These are phyloP conservation scores for Botrytis medusae DNA, from an alignment of 2,329 filamentous ascomycete species.

Conservation along the genomic window DNA sequence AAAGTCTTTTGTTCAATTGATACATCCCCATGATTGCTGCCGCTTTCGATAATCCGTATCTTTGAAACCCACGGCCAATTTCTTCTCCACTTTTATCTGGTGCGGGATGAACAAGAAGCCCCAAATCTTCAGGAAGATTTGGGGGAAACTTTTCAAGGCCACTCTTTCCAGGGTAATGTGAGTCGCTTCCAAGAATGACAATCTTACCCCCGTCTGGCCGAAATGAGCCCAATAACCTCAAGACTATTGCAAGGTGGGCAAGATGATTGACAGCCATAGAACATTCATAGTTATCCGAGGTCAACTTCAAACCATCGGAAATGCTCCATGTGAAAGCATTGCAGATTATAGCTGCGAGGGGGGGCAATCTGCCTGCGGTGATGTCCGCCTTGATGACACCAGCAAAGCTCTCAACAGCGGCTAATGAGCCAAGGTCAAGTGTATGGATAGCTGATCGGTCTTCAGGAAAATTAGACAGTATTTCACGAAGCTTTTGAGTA, in stretches of 20 bases:
- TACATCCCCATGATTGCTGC: conserved; percentile 7
- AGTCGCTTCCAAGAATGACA: conserved; percentile 33
- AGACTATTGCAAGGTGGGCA: conserved; percentile 42
- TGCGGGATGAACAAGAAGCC: background rate
- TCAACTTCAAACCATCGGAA: conserved; percentile 38
- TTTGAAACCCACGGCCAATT: conserved; percentile 9
- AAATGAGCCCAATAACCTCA: conserved; percentile 41
- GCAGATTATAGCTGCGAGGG: conserved; percentile 42
- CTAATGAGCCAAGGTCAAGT: conserved; percentile 43
- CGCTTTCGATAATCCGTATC: conserved; percentile 1
- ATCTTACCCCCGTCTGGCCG: conserved; percentile 32
- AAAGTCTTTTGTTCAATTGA: conserved; percentile 4
- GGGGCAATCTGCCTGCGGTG: conserved; percentile 36
- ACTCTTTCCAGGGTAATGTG: conserved; percentile 2
- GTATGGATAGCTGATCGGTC: conserved; percentile 37
- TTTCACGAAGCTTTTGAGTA: conserved; percentile 33
- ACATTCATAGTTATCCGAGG: conserved; percentile 43
- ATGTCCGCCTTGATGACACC: conserved; percentile 37
- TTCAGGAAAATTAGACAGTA: conserved; percentile 31
- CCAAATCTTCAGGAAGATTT: background rate
- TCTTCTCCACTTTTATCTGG: background rate
- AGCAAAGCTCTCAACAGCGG: conserved; percentile 42
- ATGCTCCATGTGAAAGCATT: conserved; percentile 46
- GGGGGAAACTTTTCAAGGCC: background rate
- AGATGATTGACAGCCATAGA: conserved; percentile 45